Percentiles rank a stretch among this genome's conserved stretches.
These are phyloP conservation scores for Lenzites betulinus DNA, from an alignment of 768 basidiomycete genomes.

Conservation along the genomic window DNA sequence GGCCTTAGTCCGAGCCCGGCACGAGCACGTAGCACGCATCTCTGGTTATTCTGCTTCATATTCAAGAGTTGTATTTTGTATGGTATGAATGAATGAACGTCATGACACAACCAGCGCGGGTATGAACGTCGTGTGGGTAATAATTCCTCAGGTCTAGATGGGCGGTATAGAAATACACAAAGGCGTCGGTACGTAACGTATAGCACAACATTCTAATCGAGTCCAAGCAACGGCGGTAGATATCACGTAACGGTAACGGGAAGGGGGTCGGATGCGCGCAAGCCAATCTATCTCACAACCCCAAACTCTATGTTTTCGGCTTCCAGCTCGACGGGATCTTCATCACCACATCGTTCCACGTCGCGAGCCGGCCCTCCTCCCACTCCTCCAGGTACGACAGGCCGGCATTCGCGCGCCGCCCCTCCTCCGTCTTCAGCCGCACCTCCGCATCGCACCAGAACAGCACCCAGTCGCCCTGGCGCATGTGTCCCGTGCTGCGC, in stretches of 20 bases:
- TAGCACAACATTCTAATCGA: constrained; percentile 7
- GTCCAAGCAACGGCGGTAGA: neutral
- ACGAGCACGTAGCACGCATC: neutral
- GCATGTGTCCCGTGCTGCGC: constrained; percentile 86
- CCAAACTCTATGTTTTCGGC: constrained; percentile 6
- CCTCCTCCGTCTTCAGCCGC: constrained; percentile 68
- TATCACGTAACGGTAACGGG: neutral
- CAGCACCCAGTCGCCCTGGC: constrained; percentile 85
- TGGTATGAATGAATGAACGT: neutral
- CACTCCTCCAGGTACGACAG: constrained; percentile 75
- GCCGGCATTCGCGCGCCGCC: constrained; percentile 60
- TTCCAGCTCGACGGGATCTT: constrained; percentile 84
- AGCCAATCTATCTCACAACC: no score
- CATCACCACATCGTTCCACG: constrained; percentile 68
- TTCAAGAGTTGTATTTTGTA: neutral
- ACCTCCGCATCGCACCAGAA: constrained; percentile 99
- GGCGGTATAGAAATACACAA: constrained; percentile 10
- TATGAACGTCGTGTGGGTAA: neutral
- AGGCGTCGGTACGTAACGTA: neutral
- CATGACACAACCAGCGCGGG: neutral
- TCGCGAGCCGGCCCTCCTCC: constrained; percentile 68
- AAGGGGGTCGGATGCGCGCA: neutral
- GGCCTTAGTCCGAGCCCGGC: neutral
- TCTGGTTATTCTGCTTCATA: neutral
- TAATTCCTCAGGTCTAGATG: constrained; percentile 7